A percentile compares a stretch with the other conserved stretches of the same genome.
These are phyloP conservation scores for Euphrasia arctica DNA, from an alignment of 305 asterid species.

Conservation along the genomic window DNA sequence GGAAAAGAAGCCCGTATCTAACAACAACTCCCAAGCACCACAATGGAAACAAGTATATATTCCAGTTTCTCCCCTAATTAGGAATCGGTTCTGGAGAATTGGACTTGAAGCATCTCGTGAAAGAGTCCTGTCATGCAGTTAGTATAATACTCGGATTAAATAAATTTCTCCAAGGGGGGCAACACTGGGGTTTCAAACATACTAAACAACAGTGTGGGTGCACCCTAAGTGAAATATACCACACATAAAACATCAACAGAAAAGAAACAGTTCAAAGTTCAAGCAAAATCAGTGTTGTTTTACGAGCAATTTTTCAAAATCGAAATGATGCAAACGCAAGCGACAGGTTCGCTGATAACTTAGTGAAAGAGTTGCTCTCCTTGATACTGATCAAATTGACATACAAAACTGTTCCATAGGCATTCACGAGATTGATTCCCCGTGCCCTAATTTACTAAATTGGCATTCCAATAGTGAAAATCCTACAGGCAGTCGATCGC, in stretches of 20 bases:
- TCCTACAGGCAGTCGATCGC: background rate
- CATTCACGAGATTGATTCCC: background rate
- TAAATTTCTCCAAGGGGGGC: background rate
- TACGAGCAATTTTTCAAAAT: background rate
- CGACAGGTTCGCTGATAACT: background rate
- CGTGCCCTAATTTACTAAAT: constrained; percentile 22
- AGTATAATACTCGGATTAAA: background rate
- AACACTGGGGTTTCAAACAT: background rate
- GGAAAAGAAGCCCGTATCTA: constrained; percentile 88
- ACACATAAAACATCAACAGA: background rate
- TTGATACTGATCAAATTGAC: background rate
- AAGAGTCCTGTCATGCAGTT: constrained; percentile 66
- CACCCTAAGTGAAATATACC: constrained; percentile 1
- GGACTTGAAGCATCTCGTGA: constrained; percentile 96
- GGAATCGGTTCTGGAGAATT: constrained; percentile 96
- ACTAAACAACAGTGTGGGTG: constrained; percentile 8
- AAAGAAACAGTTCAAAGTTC: background rate
- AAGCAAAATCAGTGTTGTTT: background rate
- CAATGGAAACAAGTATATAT: constrained; percentile 84
- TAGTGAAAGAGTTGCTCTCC: background rate
- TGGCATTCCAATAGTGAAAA: background rate
- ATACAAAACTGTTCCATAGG: background rate
- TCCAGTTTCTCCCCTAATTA: too few relatives aligned
- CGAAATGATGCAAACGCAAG: constrained; percentile 11
- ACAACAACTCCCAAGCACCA: constrained; percentile 83